These are phyloP conservation scores for Tolypocladium album DNA, from an alignment of 2,329 filamentous ascomycete genomes.

Conservation along the genomic window DNA sequence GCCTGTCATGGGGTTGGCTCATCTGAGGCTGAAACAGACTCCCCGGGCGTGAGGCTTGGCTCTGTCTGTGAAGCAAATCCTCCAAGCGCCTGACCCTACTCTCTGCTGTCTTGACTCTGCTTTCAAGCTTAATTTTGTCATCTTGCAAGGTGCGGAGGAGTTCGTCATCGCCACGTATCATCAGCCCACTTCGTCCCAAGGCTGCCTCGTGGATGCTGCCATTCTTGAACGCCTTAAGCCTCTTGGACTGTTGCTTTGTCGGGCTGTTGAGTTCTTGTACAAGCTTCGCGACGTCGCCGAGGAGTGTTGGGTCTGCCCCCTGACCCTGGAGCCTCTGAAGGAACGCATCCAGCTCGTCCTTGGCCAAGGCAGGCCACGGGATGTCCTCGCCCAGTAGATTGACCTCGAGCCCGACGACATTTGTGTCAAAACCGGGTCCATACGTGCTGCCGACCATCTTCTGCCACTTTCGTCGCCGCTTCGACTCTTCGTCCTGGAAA, in stretches of 20 bases:
- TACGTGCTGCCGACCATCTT: slow-evolving; percentile 72
- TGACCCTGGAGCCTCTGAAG: slow-evolving; percentile 54
- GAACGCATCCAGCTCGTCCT: slow-evolving; percentile 69
- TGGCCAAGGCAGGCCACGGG: slow-evolving; percentile 66
- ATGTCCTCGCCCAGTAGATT: slow-evolving; percentile 72
- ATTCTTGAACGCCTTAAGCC: slow-evolving; percentile 90
- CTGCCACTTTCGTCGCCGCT: slow-evolving; percentile 81
- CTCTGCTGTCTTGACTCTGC: slow-evolving; percentile 69
- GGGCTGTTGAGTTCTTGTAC: slow-evolving; percentile 71
- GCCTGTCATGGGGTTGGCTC: slow-evolving; percentile 35
- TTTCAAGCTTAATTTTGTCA: slow-evolving; percentile 67
- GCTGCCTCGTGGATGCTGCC: slow-evolving; percentile 89
- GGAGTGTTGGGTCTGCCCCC: slow-evolving; percentile 52
- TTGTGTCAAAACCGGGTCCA: slow-evolving; percentile 55
- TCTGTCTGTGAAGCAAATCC: slow-evolving; percentile 81
- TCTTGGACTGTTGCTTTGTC: slow-evolving; percentile 75
- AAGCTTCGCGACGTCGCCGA: slow-evolving; percentile 64
- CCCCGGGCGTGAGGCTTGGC: slow-evolving; percentile 43
- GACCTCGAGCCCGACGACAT: slow-evolving; percentile 69
- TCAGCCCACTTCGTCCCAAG: slow-evolving; percentile 73
- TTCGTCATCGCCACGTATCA: slow-evolving; percentile 83
- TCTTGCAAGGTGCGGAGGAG: slow-evolving; percentile 66
- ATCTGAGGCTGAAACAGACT: slow-evolving; percentile 42
- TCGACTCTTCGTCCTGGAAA: slow-evolving; percentile 86
- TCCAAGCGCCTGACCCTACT: slow-evolving; percentile 86